phyloP scores from a whole-genome alignment of 2,329 filamentous ascomycete genomes.

The Ophiocordyceps polyrhachis-furcata region DNA sequence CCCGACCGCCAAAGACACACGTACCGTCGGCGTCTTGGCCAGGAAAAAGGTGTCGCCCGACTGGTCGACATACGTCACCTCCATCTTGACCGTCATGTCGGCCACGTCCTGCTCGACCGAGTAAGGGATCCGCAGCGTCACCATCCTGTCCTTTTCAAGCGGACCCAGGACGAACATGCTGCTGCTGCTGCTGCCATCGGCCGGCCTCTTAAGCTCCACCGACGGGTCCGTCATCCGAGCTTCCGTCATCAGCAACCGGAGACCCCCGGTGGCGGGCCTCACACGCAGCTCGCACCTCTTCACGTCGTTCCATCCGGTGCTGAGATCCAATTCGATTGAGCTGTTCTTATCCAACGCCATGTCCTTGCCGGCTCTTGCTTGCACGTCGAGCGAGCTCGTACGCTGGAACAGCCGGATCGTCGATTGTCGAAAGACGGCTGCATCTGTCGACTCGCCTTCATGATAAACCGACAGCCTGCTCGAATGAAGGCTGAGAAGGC shows the following conservation, averaged over 20 bases:
- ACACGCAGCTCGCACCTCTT: slow-evolving; percentile 39
- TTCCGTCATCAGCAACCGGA: slow-evolving; percentile 44
- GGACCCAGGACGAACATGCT: slow-evolving; percentile 32
- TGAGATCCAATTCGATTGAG: slow-evolving; percentile 54
- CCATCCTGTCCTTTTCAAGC: slow-evolving; percentile 23
- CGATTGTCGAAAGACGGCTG: slow-evolving; percentile 36
- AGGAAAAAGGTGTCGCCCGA: slow-evolving; percentile 27
- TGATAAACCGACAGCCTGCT: slow-evolving; percentile 47
- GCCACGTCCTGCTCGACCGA: slow-evolving; percentile 60
- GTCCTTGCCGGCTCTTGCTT: slow-evolving; percentile 44
- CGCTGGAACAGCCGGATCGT: slow-evolving; percentile 59
- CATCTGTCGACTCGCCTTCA: slow-evolving; percentile 34
- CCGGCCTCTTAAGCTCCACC: slow-evolving; percentile 25
- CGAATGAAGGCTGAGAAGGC: slow-evolving; percentile 46
- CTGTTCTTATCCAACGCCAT: slow-evolving; percentile 68
- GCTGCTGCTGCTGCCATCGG: no score
- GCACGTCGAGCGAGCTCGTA: slow-evolving; percentile 47
- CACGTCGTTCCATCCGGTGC: slow-evolving; percentile 56
- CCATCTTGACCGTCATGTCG: slow-evolving; percentile 55
- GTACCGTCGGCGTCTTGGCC: slow-evolving; percentile 37
- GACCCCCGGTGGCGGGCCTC: slow-evolving; percentile 44
- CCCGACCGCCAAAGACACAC: slow-evolving; percentile 63
- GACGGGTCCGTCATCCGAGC: slow-evolving; percentile 27
- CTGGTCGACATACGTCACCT: slow-evolving; percentile 53
- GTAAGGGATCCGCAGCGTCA: slow-evolving; percentile 58